These are phyloP conservation scores for Leptodontidium sp. DNA, from an alignment of 2,329 filamentous ascomycete species.

Conservation along the genomic window DNA sequence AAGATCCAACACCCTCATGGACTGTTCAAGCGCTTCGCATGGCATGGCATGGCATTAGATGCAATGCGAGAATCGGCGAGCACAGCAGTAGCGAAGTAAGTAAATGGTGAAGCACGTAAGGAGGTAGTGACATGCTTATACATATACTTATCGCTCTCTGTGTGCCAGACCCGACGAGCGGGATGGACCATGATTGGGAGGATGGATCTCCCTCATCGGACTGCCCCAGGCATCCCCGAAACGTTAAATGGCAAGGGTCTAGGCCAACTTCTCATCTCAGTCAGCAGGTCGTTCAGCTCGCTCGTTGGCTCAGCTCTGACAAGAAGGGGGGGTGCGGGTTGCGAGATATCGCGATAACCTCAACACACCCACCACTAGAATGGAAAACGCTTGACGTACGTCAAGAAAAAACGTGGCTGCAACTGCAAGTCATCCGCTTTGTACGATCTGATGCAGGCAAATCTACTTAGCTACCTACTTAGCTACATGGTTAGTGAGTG, in stretches of 20 bases:
- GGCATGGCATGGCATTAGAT: background rate
- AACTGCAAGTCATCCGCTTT: conserved; percentile 9
- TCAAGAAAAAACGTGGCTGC: background rate
- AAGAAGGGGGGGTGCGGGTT: background rate
- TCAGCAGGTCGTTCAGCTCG: background rate
- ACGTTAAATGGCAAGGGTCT: background rate
- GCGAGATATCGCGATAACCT: background rate
- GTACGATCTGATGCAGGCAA: background rate
- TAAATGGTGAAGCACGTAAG: background rate
- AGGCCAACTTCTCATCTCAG: background rate
- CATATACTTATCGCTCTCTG: background rate
- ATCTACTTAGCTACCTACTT: background rate
- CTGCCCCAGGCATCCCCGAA: conserved; percentile 15
- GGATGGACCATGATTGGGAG: background rate
- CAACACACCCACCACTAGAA: conserved; percentile 5
- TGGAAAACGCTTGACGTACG: background rate
- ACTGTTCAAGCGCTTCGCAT: background rate
- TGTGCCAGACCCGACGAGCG: background rate
- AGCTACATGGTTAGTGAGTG: no score
- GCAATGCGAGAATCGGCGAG: background rate
- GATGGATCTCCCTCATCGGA: background rate
- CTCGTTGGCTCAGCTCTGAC: conserved; percentile 7
- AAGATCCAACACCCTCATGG: no score
- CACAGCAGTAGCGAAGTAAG: background rate
- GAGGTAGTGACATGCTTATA: background rate